Base-by-base conservation (phyloP, 176 grass and related monocot genomes). In the barley (Hordeum vulgare) region DNA sequence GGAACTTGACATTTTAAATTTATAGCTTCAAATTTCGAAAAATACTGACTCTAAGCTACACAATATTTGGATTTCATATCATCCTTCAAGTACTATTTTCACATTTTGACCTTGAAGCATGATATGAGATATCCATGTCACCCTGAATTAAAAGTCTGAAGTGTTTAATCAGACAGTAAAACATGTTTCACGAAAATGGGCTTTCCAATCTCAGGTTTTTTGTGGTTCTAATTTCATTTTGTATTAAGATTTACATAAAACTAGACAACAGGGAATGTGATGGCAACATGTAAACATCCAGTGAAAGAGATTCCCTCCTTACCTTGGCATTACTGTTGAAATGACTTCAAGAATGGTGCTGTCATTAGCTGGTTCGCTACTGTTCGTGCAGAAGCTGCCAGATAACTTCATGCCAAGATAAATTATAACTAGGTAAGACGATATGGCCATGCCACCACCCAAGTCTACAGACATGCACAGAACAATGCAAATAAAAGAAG, bases 251-350 rank as follows among this genome's bases (percentile, higher is more conserved):
- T 26, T 47, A 65, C 60, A 79, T 63, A 17, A 42, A 63, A 25
- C 26, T 64, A 63, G 37, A 79, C 39, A 79, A 47, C 25, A 79
- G 39, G 21, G 27, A 51, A 34, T 7, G 9, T 21, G 28, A 66
- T 66, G 18, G 39, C 14, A 31, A 11, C 18, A 81, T 36, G 28
- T 36, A 8, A 41, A 9, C 6, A 56, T 31, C n/a, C 8, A 61
- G 51, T 42, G 44, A 17, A 39, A 31, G 25, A 1, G 1, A 62
- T 68, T 66, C 8, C 2, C 36, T 84, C 9, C 9, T 31, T 91
- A 92, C 96, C 93, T 84, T 68, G 69, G 66, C 69, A 95, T 89
- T 71, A 99, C 64, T 84, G 82, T 88, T 61, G 76, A 88, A 76
- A 99, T 93, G 58, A 69, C 80, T 85, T 76, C 83, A 62, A 92